These are phyloP conservation scores for Pseudocercospora pini-densiflorae DNA, from an alignment of 2,329 filamentous ascomycete species.

Conservation along the genomic window DNA sequence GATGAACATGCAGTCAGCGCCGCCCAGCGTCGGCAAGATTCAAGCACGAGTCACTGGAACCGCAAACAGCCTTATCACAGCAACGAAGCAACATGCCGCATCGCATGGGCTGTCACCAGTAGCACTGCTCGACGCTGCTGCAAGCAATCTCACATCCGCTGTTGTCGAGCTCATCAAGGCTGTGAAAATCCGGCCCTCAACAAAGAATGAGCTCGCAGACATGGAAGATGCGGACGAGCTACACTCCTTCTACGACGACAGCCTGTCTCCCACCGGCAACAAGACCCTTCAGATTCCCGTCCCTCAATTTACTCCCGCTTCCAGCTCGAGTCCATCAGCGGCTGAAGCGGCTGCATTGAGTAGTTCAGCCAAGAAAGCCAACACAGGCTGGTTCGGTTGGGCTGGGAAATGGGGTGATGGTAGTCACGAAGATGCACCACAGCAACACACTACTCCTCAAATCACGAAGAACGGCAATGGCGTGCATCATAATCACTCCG, in stretches of 20 bases:
- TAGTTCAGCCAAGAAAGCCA: conserved; percentile 19
- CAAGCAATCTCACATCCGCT: conserved; percentile 83
- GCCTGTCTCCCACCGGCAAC: conserved; percentile 15
- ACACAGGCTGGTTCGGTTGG: conserved; percentile 32
- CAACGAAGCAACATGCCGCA: conserved; percentile 86
- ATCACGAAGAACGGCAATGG: conserved; percentile 10
- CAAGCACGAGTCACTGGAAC: conserved; percentile 87
- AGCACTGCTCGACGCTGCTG: conserved; percentile 90
- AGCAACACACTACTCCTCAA: background rate
- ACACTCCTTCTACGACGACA: conserved; percentile 31
- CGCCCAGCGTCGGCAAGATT: conserved; percentile 53
- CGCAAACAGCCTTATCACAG: conserved; percentile 94
- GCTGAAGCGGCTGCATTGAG: background rate
- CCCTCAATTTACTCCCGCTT: conserved; percentile 11
- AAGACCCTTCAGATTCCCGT: conserved; percentile 23
- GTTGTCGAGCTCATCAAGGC: conserved; percentile 83
- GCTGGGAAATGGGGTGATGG: conserved; percentile 30
- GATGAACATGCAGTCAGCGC: conserved; percentile 22
- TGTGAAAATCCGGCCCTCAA: conserved; percentile 72
- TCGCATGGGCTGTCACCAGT: conserved; percentile 86
- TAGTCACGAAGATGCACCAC: conserved; percentile 14
- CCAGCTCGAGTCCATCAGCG: background rate
- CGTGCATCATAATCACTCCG: conserved; percentile 12
- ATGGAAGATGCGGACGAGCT: conserved; percentile 31
- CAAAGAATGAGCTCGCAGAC: conserved; percentile 29